Percentiles rank a stretch among this genome's conserved stretches.
Evolutionary conservation across 1,284 basidiomycete genomes (phyloP).

Genomic region (Gymnopus androsaceus): DNA sequence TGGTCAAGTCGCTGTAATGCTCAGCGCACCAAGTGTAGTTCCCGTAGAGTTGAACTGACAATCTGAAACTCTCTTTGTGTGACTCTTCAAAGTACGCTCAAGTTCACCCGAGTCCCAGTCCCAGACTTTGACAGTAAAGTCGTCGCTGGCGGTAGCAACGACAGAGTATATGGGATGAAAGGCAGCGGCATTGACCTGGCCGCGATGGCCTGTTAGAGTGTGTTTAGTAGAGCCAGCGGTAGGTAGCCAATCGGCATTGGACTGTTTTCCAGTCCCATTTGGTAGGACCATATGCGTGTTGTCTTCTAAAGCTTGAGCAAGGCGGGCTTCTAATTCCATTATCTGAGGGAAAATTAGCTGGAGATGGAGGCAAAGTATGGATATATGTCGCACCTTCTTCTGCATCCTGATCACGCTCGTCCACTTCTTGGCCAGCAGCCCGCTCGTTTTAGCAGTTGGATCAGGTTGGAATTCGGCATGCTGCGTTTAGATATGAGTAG

Average conservation of each 20-base stretch:
- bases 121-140: slow-evolving; percentile 77
- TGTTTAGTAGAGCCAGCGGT: slow-evolving; percentile 58
- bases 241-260: slow-evolving; percentile 67
- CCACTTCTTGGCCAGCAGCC: slow-evolving; percentile 82
- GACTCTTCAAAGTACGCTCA: slow-evolving; percentile 76
- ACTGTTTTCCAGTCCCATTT: slow-evolving; percentile 41
- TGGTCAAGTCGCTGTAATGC: neutral
- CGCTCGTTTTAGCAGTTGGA: slow-evolving; percentile 62
- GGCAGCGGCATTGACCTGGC: slow-evolving; percentile 60
- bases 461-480: slow-evolving; percentile 59
- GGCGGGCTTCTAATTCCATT: slow-evolving; percentile 72
- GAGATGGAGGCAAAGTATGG: neutral
- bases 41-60: slow-evolving; percentile 76
- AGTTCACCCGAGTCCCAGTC: slow-evolving; percentile 85
- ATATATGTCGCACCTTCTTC: slow-evolving; percentile 61
- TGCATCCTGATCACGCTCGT: slow-evolving; percentile 78
- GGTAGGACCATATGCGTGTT: slow-evolving; percentile 46
- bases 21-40: slow-evolving; percentile 55
- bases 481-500: slow-evolving; percentile 1
- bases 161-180: slow-evolving; percentile 77
- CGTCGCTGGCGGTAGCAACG: slow-evolving; percentile 70
- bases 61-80: slow-evolving; percentile 75
- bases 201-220: slow-evolving; percentile 66
- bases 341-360: slow-evolving; percentile 43
- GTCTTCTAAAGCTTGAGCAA: slow-evolving; percentile 64